These are phyloP conservation scores for Tripterygium wilfordii DNA, from an alignment of 177 flowering plant species.

Conservation along the genomic window DNA sequence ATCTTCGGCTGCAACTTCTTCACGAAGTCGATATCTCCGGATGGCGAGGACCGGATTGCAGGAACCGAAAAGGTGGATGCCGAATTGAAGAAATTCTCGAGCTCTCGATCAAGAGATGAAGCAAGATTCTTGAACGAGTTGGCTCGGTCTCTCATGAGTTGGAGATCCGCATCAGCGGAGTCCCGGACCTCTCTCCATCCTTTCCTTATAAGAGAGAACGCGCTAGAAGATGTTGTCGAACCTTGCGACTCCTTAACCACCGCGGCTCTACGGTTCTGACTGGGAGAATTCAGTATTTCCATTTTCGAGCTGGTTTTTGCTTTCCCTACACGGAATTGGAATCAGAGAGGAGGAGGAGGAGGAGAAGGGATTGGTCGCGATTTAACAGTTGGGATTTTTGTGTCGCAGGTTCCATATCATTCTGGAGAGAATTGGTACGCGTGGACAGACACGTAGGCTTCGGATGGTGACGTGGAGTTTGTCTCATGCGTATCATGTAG, in stretches of 20 bases:
- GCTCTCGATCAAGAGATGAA: slow-evolving; percentile 43
- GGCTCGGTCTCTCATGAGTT: slow-evolving; percentile 49
- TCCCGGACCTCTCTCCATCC: slow-evolving; percentile 63
- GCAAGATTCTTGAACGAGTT: slow-evolving; percentile 54
- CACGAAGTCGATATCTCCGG: slow-evolving; percentile 71
- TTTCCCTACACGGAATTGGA: too few species aligned
- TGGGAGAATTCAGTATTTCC: too few species aligned
- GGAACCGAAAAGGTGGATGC: slow-evolving; percentile 41
- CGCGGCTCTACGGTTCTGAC: too few species aligned
- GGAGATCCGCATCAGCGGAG: slow-evolving; percentile 57
- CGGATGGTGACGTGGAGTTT: too few species aligned
- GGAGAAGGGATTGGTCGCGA: too few species aligned
- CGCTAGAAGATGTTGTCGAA: slow-evolving; percentile 26
- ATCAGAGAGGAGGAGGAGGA: too few species aligned
- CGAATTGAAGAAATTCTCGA: slow-evolving; percentile 63
- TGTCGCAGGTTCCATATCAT: too few species aligned
- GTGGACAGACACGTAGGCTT: slow-evolving; percentile 20
- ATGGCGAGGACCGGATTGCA: slow-evolving; percentile 21
- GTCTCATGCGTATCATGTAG: neutral
- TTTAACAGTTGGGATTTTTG: too few species aligned
- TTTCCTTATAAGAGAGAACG: slow-evolving; percentile 51
- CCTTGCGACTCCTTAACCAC: slow-evolving; percentile 19
- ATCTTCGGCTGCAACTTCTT: slow-evolving; percentile 79
- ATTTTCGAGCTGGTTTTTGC: too few species aligned
- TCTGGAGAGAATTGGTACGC: too few species aligned